These are phyloP conservation scores for Aspergillus chevalieri DNA, from an alignment of 2,329 filamentous ascomycete genomes.

Conservation along the genomic window DNA sequence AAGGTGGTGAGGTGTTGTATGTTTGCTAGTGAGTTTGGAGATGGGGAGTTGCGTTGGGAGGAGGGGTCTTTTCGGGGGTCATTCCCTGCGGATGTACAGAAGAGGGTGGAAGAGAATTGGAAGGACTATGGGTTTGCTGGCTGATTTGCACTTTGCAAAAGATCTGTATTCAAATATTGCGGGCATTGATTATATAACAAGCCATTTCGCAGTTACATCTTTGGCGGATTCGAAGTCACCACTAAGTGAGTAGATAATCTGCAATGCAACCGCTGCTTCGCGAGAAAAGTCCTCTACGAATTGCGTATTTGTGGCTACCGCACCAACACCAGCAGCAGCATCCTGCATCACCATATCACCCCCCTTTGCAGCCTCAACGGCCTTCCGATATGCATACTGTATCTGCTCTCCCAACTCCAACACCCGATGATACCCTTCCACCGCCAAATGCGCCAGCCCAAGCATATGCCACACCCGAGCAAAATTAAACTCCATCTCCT, in stretches of 20 bases:
- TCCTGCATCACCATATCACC: conserved; percentile 28
- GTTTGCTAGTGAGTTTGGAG: conserved; percentile 7
- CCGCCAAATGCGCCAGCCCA: conserved; percentile 65
- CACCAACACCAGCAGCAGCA: neutral
- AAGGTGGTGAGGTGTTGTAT: conserved; percentile 9
- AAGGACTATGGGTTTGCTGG: conserved; percentile 5
- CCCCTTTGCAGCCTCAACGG: conserved; percentile 32
- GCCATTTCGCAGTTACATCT: conserved; percentile 55
- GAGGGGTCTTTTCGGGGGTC: conserved; percentile 7
- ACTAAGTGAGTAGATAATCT: conserved; percentile 59
- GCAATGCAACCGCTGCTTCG: conserved; percentile 70
- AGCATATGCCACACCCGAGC: conserved; percentile 70
- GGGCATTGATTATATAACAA: conserved; percentile 41
- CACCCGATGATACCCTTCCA: conserved; percentile 62
- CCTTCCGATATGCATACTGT: conserved; percentile 22
- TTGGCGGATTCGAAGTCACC: conserved; percentile 59
- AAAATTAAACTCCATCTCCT: conserved; percentile 79
- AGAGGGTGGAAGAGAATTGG: conserved; percentile 7
- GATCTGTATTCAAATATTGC: neutral
- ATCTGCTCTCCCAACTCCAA: conserved; percentile 47
- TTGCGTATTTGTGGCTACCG: conserved; percentile 5
- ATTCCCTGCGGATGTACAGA: conserved; percentile 5
- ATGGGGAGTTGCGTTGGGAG: conserved; percentile 5
- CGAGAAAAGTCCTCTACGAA: conserved; percentile 54
- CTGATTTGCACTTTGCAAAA: neutral